Evolutionary conservation across 345 rosid genomes (phyloP).

Genomic region (Camelina hispida): DNA sequence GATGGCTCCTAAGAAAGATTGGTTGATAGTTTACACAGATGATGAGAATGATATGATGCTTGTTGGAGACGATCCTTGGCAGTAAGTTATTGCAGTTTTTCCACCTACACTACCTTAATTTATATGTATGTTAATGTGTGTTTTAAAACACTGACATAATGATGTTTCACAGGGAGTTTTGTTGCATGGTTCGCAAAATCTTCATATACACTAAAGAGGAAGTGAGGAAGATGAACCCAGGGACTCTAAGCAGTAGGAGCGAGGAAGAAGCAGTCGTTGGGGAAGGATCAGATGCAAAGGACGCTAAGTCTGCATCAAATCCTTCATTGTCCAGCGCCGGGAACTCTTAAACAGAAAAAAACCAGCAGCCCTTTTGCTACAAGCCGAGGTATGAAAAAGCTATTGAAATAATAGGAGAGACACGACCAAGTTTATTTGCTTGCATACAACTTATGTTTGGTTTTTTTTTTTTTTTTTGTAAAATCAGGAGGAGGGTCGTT

Average conservation of each 20-base stretch:
- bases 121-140: neutral
- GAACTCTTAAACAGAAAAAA: conserved; percentile 38
- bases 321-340: conserved; percentile 45
- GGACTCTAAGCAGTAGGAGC: conserved; percentile 50
- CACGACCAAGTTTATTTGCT: neutral
- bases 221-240: conserved; percentile 76
- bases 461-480: neutral
- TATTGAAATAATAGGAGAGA: neutral
- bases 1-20: conserved; percentile 59
- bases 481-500: neutral
- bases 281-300: conserved; percentile 51
- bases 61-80: conserved; percentile 98
- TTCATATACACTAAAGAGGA: conserved; percentile 75
- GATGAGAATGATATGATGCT: conserved; percentile 95
- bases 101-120: neutral
- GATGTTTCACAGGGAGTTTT: conserved; percentile 65
- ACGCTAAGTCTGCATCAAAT: conserved; percentile 46
- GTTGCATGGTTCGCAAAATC: conserved; percentile 74
- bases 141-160: neutral
- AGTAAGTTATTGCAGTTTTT: conserved; percentile 52
- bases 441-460: neutral
- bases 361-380: conserved; percentile 10
- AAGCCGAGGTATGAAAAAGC: conserved; percentile 30
- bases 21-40: conserved; percentile 83
- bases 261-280: conserved; percentile 49